Evolutionary conservation across 2,329 filamentous ascomycete genomes (phyloP), one percentile per base, ranked within the genome.

Genomic region (Aspergillus pseudoviridinutans): DNA sequence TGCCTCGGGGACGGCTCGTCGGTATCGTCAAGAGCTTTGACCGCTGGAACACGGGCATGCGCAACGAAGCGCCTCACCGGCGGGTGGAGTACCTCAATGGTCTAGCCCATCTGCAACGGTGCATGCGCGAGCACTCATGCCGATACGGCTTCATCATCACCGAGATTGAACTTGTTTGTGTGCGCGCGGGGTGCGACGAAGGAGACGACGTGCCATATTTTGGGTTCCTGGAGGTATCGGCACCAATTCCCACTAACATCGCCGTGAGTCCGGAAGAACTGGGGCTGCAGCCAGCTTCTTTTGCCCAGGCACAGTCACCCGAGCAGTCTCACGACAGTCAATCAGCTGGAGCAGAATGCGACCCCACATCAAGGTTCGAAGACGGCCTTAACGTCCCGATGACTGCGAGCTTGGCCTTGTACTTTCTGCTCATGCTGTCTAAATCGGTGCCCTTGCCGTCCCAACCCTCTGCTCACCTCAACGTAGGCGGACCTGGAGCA

Each of bases 141-240:
- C 87, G 93, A 58, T 97, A 97, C 74, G 93, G 93, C 55, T 97
- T 96, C 80, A 93, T 97, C 74, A 86, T 97, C 70, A 97, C 91
- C 1, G 93, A 97, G 77, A 96, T 96, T 66, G 93, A 97, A 77
- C 86, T 97, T 8, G 87, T 97, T 42, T 87, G 94, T 66, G 91
- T 96, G 1, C 90, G 92, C 67, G 90, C 89, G 64, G 92, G 92
- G 53, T 79, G 76, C 56, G 77, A 84, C 72, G 65, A 87, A 82
- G 68, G 68, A 28, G 77, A 78, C 50, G 77, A 81, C 44, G 86
- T 86, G 1, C 92, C 92, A 0, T 87, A 91, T 71, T 97, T 96
- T 69, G 92, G 93, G n/a, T 91, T 87, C 74, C 80, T 97, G 4
- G 92, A 97, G 73, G 82, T 96, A 28, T 79, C 82, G 0, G 70